Percentiles rank a stretch among this genome's conserved stretches.
These are phyloP conservation scores for Penicillium alfredii DNA, from an alignment of 495 filamentous ascomycete genomes.

Conservation along the genomic window DNA sequence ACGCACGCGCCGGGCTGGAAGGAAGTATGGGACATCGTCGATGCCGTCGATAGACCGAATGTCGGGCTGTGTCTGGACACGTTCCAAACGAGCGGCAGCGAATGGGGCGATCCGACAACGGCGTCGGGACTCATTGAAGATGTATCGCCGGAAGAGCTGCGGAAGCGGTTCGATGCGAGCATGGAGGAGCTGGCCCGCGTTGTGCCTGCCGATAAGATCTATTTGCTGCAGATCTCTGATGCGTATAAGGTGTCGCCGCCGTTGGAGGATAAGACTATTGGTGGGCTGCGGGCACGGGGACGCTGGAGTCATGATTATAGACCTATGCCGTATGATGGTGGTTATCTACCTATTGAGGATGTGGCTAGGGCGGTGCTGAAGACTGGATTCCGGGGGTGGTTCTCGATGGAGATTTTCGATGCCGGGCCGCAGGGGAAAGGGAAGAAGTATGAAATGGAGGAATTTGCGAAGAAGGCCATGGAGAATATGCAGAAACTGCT, in stretches of 20 bases:
- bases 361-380: conserved; percentile 60
- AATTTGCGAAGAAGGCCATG: conserved; percentile 57
- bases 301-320: conserved; percentile 69
- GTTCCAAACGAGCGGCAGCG: conserved; percentile 69
- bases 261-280: conserved; percentile 37
- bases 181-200: conserved; percentile 48
- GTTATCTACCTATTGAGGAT: conserved; percentile 64
- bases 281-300: conserved; percentile 51
- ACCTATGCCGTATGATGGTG: conserved; percentile 64
- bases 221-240: conserved; percentile 70
- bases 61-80: conserved; percentile 77
- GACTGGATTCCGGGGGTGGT: conserved; percentile 69
- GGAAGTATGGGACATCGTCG: conserved; percentile 61
- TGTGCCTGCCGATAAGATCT: conserved; percentile 67
- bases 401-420: conserved; percentile 76
- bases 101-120: conserved; percentile 72
- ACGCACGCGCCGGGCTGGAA: conserved; percentile 64
- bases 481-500: conserved; percentile 49
- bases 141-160: conserved; percentile 35
- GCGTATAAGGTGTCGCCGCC: conserved; percentile 60
- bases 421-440: conserved; percentile 51
- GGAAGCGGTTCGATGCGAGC: conserved; percentile 44
- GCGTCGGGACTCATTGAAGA: conserved; percentile 51
- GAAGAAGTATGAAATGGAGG: conserved; percentile 52
- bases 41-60: conserved; percentile 55